Percentiles rank a stretch among this genome's conserved stretches.
Evolutionary conservation across 2,329 filamentous ascomycete genomes (phyloP).

Genomic region (Podosphaera xanthii): DNA sequence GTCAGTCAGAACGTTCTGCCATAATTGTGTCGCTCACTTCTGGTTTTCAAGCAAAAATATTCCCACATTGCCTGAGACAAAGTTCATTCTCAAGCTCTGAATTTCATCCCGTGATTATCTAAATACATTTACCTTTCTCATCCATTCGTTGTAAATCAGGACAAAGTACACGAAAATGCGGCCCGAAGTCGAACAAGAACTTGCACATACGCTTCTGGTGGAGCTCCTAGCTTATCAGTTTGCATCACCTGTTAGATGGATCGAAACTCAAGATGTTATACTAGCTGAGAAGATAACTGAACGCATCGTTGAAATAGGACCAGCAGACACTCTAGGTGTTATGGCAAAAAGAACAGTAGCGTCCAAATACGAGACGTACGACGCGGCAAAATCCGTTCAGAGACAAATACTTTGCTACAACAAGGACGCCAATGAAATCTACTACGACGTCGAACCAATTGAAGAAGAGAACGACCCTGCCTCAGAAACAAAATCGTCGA

Average conservation of each 20-base stretch:
- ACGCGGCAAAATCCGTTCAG: constrained; percentile 88
- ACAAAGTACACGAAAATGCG: constrained; percentile 40
- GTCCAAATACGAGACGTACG: constrained; percentile 95
- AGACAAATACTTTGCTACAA: constrained; percentile 98
- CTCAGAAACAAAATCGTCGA: constrained; percentile 18
- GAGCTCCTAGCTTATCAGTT: constrained; percentile 99
- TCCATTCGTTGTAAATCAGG: background rate
- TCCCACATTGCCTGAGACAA: background rate
- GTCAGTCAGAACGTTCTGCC: background rate
- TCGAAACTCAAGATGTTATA: constrained; percentile 99
- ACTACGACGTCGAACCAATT: constrained; percentile 91
- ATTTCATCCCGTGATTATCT: background rate
- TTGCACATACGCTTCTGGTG: constrained; percentile 91
- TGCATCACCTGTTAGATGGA: constrained; percentile 96
- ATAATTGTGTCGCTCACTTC: background rate
- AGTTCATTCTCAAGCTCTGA: background rate
- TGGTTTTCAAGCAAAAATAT: background rate
- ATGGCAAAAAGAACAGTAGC: constrained; percentile 94
- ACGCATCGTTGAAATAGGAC: constrained; percentile 92
- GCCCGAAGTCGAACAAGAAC: constrained; percentile 97
- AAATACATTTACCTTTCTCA: background rate
- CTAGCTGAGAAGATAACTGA: constrained; percentile 89
- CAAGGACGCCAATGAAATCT: constrained; percentile 98
- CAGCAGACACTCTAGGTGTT: constrained; percentile 84
- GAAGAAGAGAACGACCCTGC: constrained; percentile 64